phyloP scores from a whole-genome alignment of 2,329 filamentous ascomycete species.

The Blastomyces parvus region DNA sequence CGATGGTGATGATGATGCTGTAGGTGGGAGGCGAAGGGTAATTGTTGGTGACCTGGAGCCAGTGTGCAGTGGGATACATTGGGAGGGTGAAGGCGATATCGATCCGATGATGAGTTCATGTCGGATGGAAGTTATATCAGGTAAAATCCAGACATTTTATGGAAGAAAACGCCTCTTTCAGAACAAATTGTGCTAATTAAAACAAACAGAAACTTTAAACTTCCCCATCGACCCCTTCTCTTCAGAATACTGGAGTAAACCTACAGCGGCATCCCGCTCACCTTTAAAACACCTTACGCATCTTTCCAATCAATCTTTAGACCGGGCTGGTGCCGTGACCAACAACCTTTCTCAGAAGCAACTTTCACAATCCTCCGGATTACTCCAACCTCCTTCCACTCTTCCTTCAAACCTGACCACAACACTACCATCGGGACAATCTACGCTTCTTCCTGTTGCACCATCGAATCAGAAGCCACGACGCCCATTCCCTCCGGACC shows the following conservation, averaged over 20 bases:
- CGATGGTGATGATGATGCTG: conserved; percentile 62
- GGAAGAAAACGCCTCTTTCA: neutral
- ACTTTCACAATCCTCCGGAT: conserved; percentile 4
- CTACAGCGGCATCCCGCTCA: conserved; percentile 20
- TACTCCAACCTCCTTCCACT: conserved; percentile 20
- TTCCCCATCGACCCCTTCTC: conserved; percentile 78
- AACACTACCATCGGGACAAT: neutral
- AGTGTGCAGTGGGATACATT: conserved; percentile 70
- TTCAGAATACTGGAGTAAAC: conserved; percentile 61
- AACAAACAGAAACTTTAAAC: conserved; percentile 31
- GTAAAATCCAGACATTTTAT: conserved; percentile 40
- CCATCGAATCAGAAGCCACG: conserved; percentile 17
- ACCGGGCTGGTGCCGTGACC: conserved; percentile 9
- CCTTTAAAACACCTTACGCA: conserved; percentile 14
- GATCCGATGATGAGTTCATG: conserved; percentile 48
- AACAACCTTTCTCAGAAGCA: neutral
- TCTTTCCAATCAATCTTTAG: conserved; percentile 16
- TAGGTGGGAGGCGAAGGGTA: conserved; percentile 47
- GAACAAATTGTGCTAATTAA: neutral
- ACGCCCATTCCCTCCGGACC: conserved; percentile 47
- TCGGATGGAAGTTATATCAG: conserved; percentile 64
- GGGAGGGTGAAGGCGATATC: conserved; percentile 53
- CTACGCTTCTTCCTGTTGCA: neutral
- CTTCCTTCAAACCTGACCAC: conserved; percentile 8
- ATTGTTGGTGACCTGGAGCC: conserved; percentile 63